Evolutionary conservation across 805 yeast genomes (phyloP), one percentile per base, ranked within the genome.

Genomic region (Starmerella vitae): DNA sequence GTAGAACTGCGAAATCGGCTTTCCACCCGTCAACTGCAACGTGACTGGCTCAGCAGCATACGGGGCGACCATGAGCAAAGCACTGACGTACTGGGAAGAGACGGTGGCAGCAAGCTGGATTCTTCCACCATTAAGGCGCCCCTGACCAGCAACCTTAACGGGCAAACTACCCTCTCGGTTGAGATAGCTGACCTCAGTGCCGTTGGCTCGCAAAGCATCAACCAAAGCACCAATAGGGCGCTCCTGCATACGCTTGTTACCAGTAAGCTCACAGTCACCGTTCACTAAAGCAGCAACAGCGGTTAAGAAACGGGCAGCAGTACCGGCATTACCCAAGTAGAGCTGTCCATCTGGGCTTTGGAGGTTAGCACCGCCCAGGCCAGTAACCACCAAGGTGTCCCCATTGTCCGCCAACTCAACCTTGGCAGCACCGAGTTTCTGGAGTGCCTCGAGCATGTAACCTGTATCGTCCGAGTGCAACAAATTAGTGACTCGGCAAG

Each of bases 221-320:
- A 91, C 95, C 41, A 91, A 68, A 2, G 97, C 95, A 24, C 94
- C 97, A 52, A 84, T 83, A 15, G 98, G 98, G 52, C 98, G 71
- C 60, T 86, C 93, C 60, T 86, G 93, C 98, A 91, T 91, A 61
- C 98, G 74, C 36, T 82, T 78, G 60, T 91, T 91, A 50, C 98
- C 98, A 1, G 97, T 91, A 46, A 91, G 67, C 5, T 74, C 63
- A 21, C 85, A 74, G 43, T 65, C 54, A 25, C 68, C 63, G 3
- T 54, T 38, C 4, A 51, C 56, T 3, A 57, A 54, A 13, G 75
- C 64, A 15, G 94, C 94, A 21, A 91, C 88, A 2, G 95, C 74
- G 2, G 96, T 82, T 55, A 91, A 70, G 59, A 91, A 91, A 54
- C 98, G 72, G 5, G 96, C 82, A 3, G 98, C 97, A 32, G 98